phyloP scores from a whole-genome alignment of 2,329 filamentous ascomycete genomes.

The Phoma herbarum region DNA sequence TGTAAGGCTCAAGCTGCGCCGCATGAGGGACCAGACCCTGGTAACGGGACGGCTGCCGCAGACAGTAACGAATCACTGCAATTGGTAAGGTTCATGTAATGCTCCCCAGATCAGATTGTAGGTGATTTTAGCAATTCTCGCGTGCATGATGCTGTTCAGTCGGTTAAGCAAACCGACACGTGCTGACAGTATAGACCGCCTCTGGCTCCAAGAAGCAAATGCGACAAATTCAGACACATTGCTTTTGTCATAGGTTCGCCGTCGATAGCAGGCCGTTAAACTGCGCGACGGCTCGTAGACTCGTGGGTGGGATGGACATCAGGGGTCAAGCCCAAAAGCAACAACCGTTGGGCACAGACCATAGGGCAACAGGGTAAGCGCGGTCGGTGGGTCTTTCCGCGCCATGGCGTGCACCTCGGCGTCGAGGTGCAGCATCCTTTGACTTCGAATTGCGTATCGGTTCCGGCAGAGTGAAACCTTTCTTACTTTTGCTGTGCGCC shows the following conservation, averaged over 20 bases:
- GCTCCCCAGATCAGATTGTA: neutral
- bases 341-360: conserved; percentile 10
- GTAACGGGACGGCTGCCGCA: neutral
- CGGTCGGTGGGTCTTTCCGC: conserved; percentile 13
- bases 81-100: neutral
- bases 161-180: neutral
- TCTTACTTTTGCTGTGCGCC: conserved; percentile 14
- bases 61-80: neutral
- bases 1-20: conserved; percentile 4
- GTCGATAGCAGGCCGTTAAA: conserved; percentile 2
- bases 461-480: conserved; percentile 15
- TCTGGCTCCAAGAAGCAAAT: neutral
- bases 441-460: conserved; percentile 9
- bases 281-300: neutral
- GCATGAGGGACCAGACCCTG: neutral
- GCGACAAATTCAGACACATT: neutral
- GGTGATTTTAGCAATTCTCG: neutral
- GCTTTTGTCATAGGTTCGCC: conserved; percentile 8
- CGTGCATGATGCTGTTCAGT: neutral
- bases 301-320: conserved; percentile 17
- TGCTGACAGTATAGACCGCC: neutral
- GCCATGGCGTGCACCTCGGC: conserved; percentile 17
- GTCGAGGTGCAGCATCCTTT: conserved; percentile 16
- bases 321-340: conserved; percentile 21
- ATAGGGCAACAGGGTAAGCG: neutral